These are phyloP conservation scores for Tetrapisispora phaffii DNA, from an alignment of 805 yeast genomes.

Conservation along the genomic window DNA sequence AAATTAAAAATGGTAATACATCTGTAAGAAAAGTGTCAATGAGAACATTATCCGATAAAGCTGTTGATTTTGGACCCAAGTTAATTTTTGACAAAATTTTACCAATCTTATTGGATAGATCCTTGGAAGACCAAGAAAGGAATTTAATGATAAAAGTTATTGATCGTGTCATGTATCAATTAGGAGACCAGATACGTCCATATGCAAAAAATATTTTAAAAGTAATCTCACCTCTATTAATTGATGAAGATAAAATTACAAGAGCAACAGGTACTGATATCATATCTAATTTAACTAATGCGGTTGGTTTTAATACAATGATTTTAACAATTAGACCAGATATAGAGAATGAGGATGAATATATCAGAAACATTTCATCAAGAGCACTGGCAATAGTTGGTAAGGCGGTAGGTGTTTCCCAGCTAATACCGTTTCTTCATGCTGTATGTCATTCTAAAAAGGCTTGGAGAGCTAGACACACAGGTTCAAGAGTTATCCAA, in stretches of 20 bases:
- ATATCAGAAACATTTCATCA: conserved; percentile 64
- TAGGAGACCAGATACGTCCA: conserved; percentile 61
- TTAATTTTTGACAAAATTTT: conserved; percentile 59
- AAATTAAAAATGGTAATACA: conserved; percentile 72
- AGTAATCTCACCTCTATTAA: conserved; percentile 68
- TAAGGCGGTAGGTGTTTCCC: conserved; percentile 61
- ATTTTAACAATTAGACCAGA: conserved; percentile 74
- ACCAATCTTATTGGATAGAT: conserved; percentile 64
- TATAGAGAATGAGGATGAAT: conserved; percentile 74
- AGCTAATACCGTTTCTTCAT: conserved; percentile 65
- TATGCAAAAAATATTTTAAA: conserved; percentile 60
- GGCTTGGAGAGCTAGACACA: conserved; percentile 74
- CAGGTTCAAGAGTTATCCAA: conserved; percentile 70
- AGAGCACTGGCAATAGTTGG: conserved; percentile 79
- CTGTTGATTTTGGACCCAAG: conserved; percentile 59
- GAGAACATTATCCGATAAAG: conserved; percentile 53
- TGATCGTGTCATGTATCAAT: conserved; percentile 54
- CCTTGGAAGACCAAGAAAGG: conserved; percentile 71
- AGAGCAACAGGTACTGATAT: conserved; percentile 74
- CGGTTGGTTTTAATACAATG: conserved; percentile 75
- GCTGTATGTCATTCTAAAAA: conserved; percentile 72
- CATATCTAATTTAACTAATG: conserved; percentile 60
- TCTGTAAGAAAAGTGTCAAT: conserved; percentile 57
- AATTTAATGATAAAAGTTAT: conserved; percentile 70
- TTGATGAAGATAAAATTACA: conserved; percentile 69